phyloP scores from a whole-genome alignment of 345 rosid species.

The Balakata baccata region DNA sequence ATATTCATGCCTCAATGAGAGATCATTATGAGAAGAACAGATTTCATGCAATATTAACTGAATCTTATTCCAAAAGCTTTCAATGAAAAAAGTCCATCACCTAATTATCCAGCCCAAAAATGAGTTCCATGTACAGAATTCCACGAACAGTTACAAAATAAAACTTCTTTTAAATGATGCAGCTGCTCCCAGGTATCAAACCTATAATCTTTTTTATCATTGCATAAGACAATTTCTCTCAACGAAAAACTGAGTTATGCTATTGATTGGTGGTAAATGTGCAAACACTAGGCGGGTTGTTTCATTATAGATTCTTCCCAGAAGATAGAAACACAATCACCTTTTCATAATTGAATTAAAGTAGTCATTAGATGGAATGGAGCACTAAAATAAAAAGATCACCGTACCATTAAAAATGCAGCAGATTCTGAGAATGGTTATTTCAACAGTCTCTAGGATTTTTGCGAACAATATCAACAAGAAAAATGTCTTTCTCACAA shows the following conservation, averaged over 20 bases:
- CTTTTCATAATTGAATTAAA: not conserved
- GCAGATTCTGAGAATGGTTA: not conserved
- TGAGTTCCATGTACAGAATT: not conserved
- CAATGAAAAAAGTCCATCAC: too few species aligned
- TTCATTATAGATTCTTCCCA: not conserved
- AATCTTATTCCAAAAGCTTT: too few species aligned
- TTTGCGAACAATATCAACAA: not conserved
- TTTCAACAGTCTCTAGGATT: not conserved
- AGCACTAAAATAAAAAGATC: not conserved
- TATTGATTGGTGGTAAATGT: not conserved
- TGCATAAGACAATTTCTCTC: not conserved
- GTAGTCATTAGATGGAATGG: not conserved
- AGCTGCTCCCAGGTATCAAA: conserved; percentile 1
- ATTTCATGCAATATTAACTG: too few species aligned
- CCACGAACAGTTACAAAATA: not conserved
- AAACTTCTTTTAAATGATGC: not conserved
- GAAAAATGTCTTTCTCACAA: not conserved
- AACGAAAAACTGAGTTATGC: not conserved
- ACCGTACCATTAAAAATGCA: not conserved
- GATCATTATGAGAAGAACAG: too few species aligned
- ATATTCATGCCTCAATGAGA: not conserved
- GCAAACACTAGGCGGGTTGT: not conserved
- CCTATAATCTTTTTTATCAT: not conserved
- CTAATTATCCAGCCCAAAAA: too few species aligned
- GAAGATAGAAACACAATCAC: not conserved